Evolutionary conservation across 768 basidiomycete genomes (phyloP), one percentile per base, ranked within the genome.

Genomic region (Sutorius australiensis): DNA sequence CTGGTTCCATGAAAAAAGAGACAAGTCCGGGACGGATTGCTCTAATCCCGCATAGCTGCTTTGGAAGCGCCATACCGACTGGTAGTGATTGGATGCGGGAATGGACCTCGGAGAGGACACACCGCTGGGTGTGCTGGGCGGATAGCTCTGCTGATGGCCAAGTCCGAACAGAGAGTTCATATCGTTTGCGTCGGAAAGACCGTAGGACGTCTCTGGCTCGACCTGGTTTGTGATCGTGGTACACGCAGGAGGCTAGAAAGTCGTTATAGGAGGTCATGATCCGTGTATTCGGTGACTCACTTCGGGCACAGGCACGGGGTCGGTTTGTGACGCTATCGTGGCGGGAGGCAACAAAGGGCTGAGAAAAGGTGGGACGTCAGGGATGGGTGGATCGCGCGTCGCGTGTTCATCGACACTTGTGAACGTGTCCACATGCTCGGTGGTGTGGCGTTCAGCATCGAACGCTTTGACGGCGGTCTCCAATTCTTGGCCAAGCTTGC

Each of bases 401-500:
- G 30, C 9, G 9, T 14, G 16, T 16, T 41, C 28, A 12, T 51
- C 45, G 11, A 4, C 12, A 31, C 32, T n/a, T 5, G 46, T 13
- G n/a, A 48, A 56, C 17, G 56, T 39, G 6, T 31, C 37, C 0
- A 48, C 48, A 40, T 49, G 48, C 2, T 56, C 38, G 5, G 30
- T n/a, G 14, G 28, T 3, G 24, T 44, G 46, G 30, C 39, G 44
- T 10, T 51, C 51, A 8, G 47, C 28, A 28, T 64, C 68, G 14
- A 80, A 68, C 41, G 61, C 52, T 53, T 65, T 71, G 55, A 80
- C 71, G 1, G 79, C 80, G 31, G 54, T 63, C 50, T 74, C 75
- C 16, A 83, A 66, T 24, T 80, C 80, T 12, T 69, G 59, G 12
- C 82, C 82, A 27, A 70, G 52, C 57, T 80, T 80, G 4, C 83